Evolutionary conservation across 192 early-diverging fungal species (phyloP).

Genomic region (Mortierella hygrophila): DNA sequence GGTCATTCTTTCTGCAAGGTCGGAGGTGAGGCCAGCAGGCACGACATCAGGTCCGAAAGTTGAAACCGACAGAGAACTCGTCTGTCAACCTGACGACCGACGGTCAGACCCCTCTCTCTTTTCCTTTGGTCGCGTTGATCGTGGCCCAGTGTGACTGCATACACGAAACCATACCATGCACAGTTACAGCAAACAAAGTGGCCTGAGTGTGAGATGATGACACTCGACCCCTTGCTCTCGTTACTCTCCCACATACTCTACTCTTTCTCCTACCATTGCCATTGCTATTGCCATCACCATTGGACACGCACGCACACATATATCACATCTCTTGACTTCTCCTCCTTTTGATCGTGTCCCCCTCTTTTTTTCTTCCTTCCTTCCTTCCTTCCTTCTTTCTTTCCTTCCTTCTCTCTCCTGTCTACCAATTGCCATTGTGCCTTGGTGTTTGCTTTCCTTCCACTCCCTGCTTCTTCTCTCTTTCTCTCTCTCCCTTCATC

Average conservation of each 20-base stretch:
- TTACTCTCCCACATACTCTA: too few relatives aligned
- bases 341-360: not conserved
- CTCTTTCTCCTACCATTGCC: too few relatives aligned
- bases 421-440: not conserved
- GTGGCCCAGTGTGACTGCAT: not conserved
- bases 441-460: not conserved
- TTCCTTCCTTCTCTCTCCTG: constrained; percentile 13
- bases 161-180: constrained; percentile 2
- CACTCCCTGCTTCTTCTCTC: not conserved
- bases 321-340: not conserved
- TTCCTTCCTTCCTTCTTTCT: constrained; percentile 9
- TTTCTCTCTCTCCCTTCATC: not conserved
- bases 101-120: not conserved
- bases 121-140: not conserved
- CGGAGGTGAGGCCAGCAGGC: not conserved
- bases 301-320: too few relatives aligned
- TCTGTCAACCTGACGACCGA: not conserved
- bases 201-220: not conserved
- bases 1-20: not conserved
- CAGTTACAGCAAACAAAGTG: not conserved
- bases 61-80: not conserved
- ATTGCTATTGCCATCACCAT: too few relatives aligned
- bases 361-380: not conserved
- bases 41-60: not conserved
- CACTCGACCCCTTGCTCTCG: not conserved